phyloP scores from a whole-genome alignment of 2,329 filamentous ascomycete genomes.

The Chaetomium globosum region DNA sequence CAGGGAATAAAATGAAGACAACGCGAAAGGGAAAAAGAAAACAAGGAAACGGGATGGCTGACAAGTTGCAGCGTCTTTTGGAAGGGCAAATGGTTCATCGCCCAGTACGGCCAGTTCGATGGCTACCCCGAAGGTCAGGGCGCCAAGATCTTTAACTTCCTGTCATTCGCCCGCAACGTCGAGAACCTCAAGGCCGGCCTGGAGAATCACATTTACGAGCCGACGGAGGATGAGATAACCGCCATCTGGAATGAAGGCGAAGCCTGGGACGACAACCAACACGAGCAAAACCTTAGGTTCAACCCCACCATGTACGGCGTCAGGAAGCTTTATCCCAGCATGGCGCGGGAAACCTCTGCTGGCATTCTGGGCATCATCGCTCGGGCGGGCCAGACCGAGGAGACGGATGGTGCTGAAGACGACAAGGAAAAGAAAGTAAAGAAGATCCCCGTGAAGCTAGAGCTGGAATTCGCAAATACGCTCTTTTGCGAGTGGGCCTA shows the following conservation, averaged over 20 bases:
- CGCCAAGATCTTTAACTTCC: slow-evolving; percentile 22
- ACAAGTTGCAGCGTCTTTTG: slow-evolving; percentile 24
- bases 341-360: slow-evolving; percentile 22
- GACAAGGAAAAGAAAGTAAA: slow-evolving; percentile 12
- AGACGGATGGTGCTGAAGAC: background rate
- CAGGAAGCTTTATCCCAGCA: slow-evolving; percentile 21
- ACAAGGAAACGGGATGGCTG: background rate
- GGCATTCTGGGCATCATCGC: slow-evolving; percentile 23
- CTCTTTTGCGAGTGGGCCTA: slow-evolving; percentile 31
- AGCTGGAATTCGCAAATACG: slow-evolving; percentile 22
- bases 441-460: slow-evolving; percentile 20
- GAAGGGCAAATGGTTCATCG: slow-evolving; percentile 27
- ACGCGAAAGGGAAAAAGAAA: background rate
- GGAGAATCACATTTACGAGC: slow-evolving; percentile 26
- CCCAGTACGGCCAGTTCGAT: slow-evolving; percentile 30
- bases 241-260: slow-evolving; percentile 22
- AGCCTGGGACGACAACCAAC: slow-evolving; percentile 3
- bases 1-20: background rate
- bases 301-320: slow-evolving; percentile 1
- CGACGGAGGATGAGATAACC: slow-evolving; percentile 9
- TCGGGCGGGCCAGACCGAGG: slow-evolving; percentile 1
- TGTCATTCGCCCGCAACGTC: slow-evolving; percentile 27
- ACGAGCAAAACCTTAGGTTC: background rate
- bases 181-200: slow-evolving; percentile 27
- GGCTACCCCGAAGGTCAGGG: slow-evolving; percentile 29